Base-by-base conservation (phyloP, 2,329 filamentous ascomycete genomes). In the Alternaria longipes region DNA sequence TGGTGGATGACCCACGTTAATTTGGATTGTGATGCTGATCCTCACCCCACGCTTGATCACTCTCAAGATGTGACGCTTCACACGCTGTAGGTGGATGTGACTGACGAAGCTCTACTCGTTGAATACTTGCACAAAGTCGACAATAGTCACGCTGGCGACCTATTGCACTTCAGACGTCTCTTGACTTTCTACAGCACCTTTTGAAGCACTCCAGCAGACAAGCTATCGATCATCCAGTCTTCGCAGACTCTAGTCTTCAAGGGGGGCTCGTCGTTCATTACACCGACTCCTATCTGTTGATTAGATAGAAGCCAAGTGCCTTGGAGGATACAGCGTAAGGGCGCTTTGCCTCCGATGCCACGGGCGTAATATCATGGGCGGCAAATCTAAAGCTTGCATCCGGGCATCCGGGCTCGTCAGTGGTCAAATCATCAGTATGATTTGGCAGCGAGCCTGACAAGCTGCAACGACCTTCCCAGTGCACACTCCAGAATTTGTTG, bases 401-500 rank as follows among this genome's bases (percentile, higher is more conserved):
- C 64, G 60, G 62, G 56, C 38, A 44, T 49, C 59, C 51, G 47
- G 47, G 45, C 59, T 56, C 36, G 38, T 46, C 41, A 52, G 51
- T 45, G 52, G 14, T 16, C 24, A 55, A 24, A 47, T 30, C 34
- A 20, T 20, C 12, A 45, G 32, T 40, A 38, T 51, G 57, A 65
- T 68, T 64, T 47, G 64, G 55, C 55, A 50, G 50, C 24, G 55
- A 58, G 55, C 49, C 36, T 61, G 60, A 63, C 60, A 65, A 57
- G 64, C 42, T 70, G 59, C 49, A 41, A 41, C n/a, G 41, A 47
- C 55, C 38, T n/a, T 45, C 42, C 32, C 42, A 56, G 63, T 53
- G 18, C 36, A 62, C 56, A 55, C 49, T 62, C 57, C 59, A 67
- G 60, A 72, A 55, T 51, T 41, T 45, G 32, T 32, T 32, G 38